These are phyloP conservation scores for Bocquillonia castaneifolia DNA, from an alignment of 441 rosid genomes.

Conservation along the genomic window DNA sequence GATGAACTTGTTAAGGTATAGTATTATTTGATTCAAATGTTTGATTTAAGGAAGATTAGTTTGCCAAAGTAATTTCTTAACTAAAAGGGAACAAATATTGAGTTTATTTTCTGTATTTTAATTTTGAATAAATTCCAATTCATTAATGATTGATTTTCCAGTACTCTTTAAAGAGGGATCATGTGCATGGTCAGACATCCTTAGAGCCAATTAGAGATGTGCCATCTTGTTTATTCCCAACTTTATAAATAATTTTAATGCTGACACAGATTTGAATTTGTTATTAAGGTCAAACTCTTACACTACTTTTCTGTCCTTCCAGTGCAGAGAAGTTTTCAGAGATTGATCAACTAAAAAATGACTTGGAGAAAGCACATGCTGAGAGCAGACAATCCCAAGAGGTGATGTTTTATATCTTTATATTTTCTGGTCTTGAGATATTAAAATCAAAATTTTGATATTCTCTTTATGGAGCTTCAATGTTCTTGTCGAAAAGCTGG, in stretches of 20 bases:
- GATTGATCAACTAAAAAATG: conserved; percentile 49
- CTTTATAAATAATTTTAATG: neutral
- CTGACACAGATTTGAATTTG: neutral
- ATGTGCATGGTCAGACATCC: no score
- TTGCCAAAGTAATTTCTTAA: no score
- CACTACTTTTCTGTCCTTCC: conserved; percentile 17
- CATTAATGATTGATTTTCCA: no score
- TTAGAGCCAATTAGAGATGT: neutral
- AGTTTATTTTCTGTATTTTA: no score
- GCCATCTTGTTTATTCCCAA: neutral
- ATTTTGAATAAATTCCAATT: no score
- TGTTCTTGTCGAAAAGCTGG: conserved; percentile 29
- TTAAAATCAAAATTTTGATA: conserved; percentile 35
- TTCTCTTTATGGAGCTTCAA: conserved; percentile 38
- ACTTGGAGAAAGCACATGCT: conserved; percentile 34
- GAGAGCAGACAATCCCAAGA: conserved; percentile 37
- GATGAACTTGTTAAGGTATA: neutral
- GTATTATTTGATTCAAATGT: neutral
- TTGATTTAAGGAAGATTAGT: neutral
- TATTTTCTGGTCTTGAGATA: conserved; percentile 21
- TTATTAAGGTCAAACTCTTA: neutral
- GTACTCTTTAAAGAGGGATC: no score
- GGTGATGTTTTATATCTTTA: conserved; percentile 35
- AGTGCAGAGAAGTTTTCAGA: conserved; percentile 51
- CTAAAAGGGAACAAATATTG: no score